A percentile compares a stretch with the other conserved stretches of the same genome.
Evolutionary conservation across 2,329 filamentous ascomycete species (phyloP).

Genomic region (Aspergillus hiratsukae): DNA sequence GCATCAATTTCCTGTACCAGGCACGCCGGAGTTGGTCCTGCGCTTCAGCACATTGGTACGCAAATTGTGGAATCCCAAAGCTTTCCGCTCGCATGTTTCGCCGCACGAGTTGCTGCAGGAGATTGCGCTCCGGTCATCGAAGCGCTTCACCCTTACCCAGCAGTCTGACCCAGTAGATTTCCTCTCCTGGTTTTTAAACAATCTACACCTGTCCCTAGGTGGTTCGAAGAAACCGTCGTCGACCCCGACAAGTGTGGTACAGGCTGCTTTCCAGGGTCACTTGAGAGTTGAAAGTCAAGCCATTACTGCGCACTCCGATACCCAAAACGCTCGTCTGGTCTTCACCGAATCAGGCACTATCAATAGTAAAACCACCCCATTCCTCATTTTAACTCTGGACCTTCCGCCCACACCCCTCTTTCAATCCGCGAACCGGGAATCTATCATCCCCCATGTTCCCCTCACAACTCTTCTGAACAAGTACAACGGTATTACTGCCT

Average conservation of each 20-base stretch:
- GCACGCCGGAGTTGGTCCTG: constrained; percentile 73
- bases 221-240: constrained; percentile 82
- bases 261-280: constrained; percentile 88
- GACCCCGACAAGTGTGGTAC: constrained; percentile 65
- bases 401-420: constrained; percentile 89
- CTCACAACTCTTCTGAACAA: constrained; percentile 80
- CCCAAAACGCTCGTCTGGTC: constrained; percentile 71
- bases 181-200: constrained; percentile 94
- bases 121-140: constrained; percentile 81
- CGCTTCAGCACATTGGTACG: constrained; percentile 84
- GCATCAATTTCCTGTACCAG: constrained; percentile 64
- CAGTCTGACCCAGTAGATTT: constrained; percentile 97
- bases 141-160: constrained; percentile 82
- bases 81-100: constrained; percentile 94
- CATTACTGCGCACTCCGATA: constrained; percentile 86
- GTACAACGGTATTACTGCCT: constrained; percentile 82
- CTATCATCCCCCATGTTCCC: constrained; percentile 80
- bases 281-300: constrained; percentile 89
- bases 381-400: constrained; percentile 89
- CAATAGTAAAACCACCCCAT: constrained; percentile 70
- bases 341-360: constrained; percentile 89
- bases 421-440: constrained; percentile 88
- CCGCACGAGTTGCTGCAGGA: constrained; percentile 96
- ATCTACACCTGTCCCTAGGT: constrained; percentile 84
- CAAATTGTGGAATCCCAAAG: constrained; percentile 96